Evolutionary conservation across 192 early-diverging fungal genomes (phyloP), one percentile per base, ranked within the genome.

Genomic region (Coemansia sp.): DNA sequence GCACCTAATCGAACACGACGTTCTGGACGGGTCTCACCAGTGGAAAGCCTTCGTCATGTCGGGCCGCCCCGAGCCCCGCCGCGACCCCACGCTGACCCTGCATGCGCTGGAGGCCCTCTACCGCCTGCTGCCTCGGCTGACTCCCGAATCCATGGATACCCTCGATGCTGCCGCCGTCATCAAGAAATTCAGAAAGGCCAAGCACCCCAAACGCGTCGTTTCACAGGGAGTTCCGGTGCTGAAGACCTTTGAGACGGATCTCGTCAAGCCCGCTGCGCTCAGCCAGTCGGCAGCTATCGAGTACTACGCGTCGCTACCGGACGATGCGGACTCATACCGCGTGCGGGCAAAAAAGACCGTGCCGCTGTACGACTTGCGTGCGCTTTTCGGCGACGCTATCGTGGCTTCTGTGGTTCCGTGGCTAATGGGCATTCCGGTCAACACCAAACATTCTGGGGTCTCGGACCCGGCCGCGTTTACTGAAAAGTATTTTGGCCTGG

Each of bases 401-500:
- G 34, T 58, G 1, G 42, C 49, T 6, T 62, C 66, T 0, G 73
- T 59, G n/a, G 17, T 69, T 1, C 63, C 55, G 11, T 76, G 73
- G 73, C 54, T 76, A 20, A 34, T 76, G 20, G 47, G 47, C 6
- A 14, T 46, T 7, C 53, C 61, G 0, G 20, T 36, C 5, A 11
- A 36, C 5, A 3, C 48, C 8, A 16, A 28, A 3, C 11, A 1
- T 12, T 6, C 16, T 17, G 11, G 14, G 7, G 1, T 26, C 4
- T 26, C 23, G 4, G 4, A 26, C 23, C 23, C 23, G 2, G 12
- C n/a, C 20, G 32, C 2, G 4, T 21, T 11, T 11, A 9, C 28
- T n/a, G 12, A 42, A 1, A 39, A 26, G 14, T 62, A 66, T 18
- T 36, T 76, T n/a, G 73, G 73, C 31, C 18, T 76, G 3, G 73